These are phyloP conservation scores for Colletotrichum tanaceti DNA, from an alignment of 2,329 filamentous ascomycete species.

Conservation along the genomic window DNA sequence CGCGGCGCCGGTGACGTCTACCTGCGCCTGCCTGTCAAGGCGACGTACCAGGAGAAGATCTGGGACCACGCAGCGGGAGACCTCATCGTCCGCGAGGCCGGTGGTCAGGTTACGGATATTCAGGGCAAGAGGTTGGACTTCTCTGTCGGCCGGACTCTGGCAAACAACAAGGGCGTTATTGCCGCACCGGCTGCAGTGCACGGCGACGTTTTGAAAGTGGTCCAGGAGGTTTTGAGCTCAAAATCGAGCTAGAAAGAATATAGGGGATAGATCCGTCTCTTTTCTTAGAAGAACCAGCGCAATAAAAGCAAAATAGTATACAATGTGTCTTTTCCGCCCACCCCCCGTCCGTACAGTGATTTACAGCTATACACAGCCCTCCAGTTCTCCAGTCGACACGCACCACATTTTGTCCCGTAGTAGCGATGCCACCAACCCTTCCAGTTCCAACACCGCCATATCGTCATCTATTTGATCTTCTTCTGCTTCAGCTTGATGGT, in stretches of 20 bases:
- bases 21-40: constrained; percentile 85
- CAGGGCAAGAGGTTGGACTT: constrained; percentile 89
- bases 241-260: constrained; percentile 34
- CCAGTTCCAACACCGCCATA: constrained; percentile 5
- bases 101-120: constrained; percentile 91
- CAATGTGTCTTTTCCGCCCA: constrained; percentile 23
- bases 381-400: constrained; percentile 1
- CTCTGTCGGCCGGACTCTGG: constrained; percentile 83
- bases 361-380: constrained; percentile 41
- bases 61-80: constrained; percentile 99
- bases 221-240: constrained; percentile 78
- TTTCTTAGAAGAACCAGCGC: neutral
- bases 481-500: constrained; percentile 98
- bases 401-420: neutral
- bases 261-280: neutral
- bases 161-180: constrained; percentile 92
- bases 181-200: constrained; percentile 85
- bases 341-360: constrained; percentile 32
- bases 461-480: constrained; percentile 82
- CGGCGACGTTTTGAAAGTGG: constrained; percentile 79
- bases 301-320: constrained; percentile 28
- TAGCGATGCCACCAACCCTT: neutral
- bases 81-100: constrained; percentile 92
- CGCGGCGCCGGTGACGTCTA: constrained; percentile 95
- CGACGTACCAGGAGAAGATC: constrained; percentile 97